Base-by-base conservation (phyloP, 768 basidiomycete species). In the Macrocybe gigantea region DNA sequence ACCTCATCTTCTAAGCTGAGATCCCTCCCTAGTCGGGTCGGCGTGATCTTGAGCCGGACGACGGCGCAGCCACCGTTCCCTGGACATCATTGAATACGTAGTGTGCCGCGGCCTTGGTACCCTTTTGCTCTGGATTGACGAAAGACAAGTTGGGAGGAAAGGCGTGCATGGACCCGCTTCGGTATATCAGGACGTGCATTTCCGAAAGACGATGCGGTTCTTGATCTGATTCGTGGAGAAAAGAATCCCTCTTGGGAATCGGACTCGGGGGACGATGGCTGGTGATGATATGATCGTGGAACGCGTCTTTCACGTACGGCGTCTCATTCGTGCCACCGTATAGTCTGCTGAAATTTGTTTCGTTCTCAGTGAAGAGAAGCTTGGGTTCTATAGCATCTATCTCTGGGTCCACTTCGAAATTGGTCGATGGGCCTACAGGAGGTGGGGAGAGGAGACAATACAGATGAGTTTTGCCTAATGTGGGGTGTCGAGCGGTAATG, bases 221-320 rank as follows among this genome's bases (percentile, higher is more conserved):
- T 60, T 1, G 77, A 69, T 35, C 78, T 78, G 38, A 79, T 79
- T 48, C 69, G 73, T 1, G 67, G 70, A 0, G 65, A 57, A 60
- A 80, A 80, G 48, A 77, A 71, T 53, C 75, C 75, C 13, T 66
- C 60, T 43, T 66, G 61, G 0, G 66, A 68, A 13, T 79, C 73
- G 2, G 73, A 66, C 11, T 60, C 64, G 57, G 71, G 68, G 87
- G 87, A 37, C 90, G 83, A 64, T 98, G 95, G 5, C 74, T 75
- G 1, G 83, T 82, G 54, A 99, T 85, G 63, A 99, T 91, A 64
- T 98, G 91, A 65, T 99, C 94, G 58, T 99, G 95, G 74, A 99
- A 99, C 8, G 88, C 94, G 60, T 99, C 96, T 69, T 99, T 99
- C 59, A 89, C 88, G 59, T 84, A 93, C 2, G 79, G 76, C 0